phyloP scores from a whole-genome alignment of 163 green algal species.

The Chlorella variabilis region DNA sequence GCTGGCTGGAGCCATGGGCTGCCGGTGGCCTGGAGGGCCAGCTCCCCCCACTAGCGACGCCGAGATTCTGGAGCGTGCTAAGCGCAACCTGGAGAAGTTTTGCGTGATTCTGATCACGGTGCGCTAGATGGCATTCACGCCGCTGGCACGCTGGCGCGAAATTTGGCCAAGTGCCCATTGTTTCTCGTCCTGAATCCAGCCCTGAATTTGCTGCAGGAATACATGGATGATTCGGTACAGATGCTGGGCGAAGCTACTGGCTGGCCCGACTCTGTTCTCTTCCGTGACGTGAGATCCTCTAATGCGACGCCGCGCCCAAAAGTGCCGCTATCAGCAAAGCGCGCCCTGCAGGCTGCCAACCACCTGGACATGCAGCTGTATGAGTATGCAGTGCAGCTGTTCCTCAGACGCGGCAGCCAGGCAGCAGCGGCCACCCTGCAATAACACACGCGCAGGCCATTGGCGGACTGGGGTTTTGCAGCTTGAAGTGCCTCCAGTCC shows the following conservation, averaged over 20 bases:
- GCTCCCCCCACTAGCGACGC: not conserved
- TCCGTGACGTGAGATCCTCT: not conserved
- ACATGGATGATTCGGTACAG: not conserved
- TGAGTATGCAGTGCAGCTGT: not conserved
- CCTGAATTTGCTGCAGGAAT: not conserved
- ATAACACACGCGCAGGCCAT: too few species aligned
- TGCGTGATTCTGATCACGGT: not conserved
- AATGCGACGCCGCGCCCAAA: not conserved
- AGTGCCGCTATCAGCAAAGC: not conserved
- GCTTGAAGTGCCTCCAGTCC: too few species aligned
- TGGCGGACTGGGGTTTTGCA: too few species aligned
- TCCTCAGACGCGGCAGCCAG: not conserved
- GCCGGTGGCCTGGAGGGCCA: not conserved
- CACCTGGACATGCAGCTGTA: slow-evolving; percentile 5
- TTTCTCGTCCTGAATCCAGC: too few species aligned
- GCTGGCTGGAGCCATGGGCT: not conserved
- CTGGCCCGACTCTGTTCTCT: not conserved
- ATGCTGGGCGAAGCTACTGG: not conserved
- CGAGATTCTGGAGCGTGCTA: not conserved
- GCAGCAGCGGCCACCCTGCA: too few species aligned
- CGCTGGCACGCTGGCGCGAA: not conserved
- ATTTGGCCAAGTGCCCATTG: too few species aligned
- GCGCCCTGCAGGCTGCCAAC: not conserved
- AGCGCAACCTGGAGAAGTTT: not conserved
- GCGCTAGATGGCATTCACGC: not conserved